A percentile compares a stretch with the other conserved stretches of the same genome.
Conservation (phyloP, 805 yeast species). For the Saccharomyces eubayanus region DNA sequence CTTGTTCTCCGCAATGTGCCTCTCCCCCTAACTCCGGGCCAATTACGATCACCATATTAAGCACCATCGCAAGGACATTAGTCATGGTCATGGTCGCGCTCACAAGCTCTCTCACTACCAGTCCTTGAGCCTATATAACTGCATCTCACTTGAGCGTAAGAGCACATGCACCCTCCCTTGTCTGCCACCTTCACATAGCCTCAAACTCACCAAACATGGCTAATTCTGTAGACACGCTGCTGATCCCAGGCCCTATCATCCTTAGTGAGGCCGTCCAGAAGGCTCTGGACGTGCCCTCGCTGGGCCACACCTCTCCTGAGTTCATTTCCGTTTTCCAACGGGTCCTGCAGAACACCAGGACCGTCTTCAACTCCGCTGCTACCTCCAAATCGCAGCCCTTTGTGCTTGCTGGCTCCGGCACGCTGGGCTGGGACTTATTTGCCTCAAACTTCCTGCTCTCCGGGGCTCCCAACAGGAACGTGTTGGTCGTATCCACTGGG, state of each 20-base stretch:
- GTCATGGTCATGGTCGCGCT: background rate
- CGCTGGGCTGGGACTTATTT: constrained; percentile 89
- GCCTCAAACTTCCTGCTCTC: constrained; percentile 59
- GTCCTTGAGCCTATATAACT: background rate
- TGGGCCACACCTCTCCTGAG: constrained; percentile 85
- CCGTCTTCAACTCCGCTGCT: constrained; percentile 56
- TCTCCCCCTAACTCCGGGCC: background rate
- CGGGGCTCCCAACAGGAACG: constrained; percentile 51
- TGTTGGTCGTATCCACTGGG: constrained; percentile 81
- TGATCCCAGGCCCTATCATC: constrained; percentile 85
- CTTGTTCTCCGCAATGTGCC: background rate
- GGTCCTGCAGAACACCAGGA: constrained; percentile 59
- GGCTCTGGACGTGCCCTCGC: constrained; percentile 76
- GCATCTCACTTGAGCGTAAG: background rate
- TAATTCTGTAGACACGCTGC: constrained; percentile 27
- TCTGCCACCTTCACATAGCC: background rate
- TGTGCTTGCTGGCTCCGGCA: constrained; percentile 84
- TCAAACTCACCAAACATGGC: background rate
- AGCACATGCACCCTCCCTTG: background rate
- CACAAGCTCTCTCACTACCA: background rate
- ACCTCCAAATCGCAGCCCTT: constrained; percentile 58
- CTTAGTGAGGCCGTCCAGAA: constrained; percentile 69
- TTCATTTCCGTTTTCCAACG: constrained; percentile 67
- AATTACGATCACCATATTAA: background rate
- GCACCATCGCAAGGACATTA: background rate